These are phyloP conservation scores for Melocanna baccifera DNA, from an alignment of 176 grass and related monocot species.

Conservation along the genomic window DNA sequence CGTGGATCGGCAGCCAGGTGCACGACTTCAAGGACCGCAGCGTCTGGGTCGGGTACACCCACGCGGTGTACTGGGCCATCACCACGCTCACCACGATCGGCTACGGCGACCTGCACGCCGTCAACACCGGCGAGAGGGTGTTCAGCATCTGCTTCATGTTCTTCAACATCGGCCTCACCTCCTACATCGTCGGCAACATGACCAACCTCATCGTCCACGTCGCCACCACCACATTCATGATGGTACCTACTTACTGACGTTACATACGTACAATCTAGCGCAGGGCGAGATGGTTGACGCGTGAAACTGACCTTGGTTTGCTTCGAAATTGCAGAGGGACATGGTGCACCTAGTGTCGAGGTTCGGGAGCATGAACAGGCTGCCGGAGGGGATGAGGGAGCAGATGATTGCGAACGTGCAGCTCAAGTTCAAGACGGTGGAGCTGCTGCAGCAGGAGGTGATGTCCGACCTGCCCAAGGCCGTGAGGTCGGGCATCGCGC, in stretches of 20 bases:
- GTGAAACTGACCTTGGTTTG: neutral
- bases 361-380: conserved; percentile 29
- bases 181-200: conserved; percentile 77
- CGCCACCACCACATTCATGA: conserved; percentile 24
- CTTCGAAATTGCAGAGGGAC: conserved; percentile 31
- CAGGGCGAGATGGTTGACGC: too few relatives aligned
- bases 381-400: conserved; percentile 33
- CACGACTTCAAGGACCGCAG: conserved; percentile 29
- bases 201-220: conserved; percentile 76
- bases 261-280: neutral
- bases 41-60: conserved; percentile 56
- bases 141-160: conserved; percentile 61
- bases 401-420: conserved; percentile 43
- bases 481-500: conserved; percentile 31
- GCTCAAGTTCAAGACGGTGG: conserved; percentile 49
- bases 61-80: conserved; percentile 63
- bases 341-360: conserved; percentile 13
- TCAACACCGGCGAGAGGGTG: conserved; percentile 50
- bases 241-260: conserved; percentile 8
- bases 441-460: conserved; percentile 38
- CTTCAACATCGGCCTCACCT: conserved; percentile 63
- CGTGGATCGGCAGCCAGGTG: conserved; percentile 53
- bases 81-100: conserved; percentile 59
- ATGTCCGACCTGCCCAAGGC: conserved; percentile 54
- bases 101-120: conserved; percentile 66